phyloP scores from a whole-genome alignment of 2,329 filamentous ascomycete species.

The Fusarium sp. region DNA sequence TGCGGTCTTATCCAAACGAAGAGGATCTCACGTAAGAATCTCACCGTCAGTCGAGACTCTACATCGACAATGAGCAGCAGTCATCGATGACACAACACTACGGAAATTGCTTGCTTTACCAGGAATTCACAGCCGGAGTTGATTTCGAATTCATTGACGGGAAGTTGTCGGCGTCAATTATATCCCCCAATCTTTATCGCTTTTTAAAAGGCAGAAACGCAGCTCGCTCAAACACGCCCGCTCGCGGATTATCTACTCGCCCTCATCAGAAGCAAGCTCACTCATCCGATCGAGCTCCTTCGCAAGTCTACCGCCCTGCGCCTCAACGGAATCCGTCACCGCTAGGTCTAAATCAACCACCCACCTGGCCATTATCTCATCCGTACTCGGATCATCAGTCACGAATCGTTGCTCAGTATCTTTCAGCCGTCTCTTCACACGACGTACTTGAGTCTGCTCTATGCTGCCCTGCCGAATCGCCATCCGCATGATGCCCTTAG shows the following conservation, averaged over 20 bases:
- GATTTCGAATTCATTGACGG: no score
- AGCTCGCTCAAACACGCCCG: neutral
- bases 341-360: slow-evolving; percentile 1
- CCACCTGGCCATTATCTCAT: neutral
- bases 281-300: neutral
- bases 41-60: neutral
- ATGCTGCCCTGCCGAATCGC: neutral
- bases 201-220: neutral
- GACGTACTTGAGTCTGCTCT: neutral
- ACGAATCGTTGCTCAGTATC: neutral
- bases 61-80: neutral
- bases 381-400: neutral
- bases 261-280: neutral
- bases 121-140: neutral
- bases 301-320: neutral
- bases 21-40: neutral
- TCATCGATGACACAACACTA: neutral
- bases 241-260: neutral
- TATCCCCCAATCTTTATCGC: no score
- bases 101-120: neutral
- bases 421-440: neutral
- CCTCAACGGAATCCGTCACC: neutral
- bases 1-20: neutral
- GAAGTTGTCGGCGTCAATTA: neutral
- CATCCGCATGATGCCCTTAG: neutral